These are phyloP conservation scores for Eurotiales sp. DNA, from an alignment of 2,329 filamentous ascomycete species.

Conservation along the genomic window DNA sequence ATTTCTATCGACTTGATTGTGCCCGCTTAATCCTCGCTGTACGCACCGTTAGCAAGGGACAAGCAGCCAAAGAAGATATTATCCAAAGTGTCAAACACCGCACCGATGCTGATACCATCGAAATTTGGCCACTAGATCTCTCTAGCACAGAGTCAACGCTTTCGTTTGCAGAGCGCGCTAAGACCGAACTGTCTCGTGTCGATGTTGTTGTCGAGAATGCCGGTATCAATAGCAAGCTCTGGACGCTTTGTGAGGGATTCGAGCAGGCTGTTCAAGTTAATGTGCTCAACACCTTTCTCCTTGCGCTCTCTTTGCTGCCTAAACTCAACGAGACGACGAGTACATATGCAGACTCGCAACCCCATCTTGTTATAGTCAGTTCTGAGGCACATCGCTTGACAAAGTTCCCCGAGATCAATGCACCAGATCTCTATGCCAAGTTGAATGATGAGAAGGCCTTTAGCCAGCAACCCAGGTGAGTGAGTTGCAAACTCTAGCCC, in stretches of 20 bases:
- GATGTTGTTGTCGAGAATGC: conserved; percentile 5
- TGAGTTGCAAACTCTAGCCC: background rate
- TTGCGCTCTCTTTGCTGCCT: conserved; percentile 50
- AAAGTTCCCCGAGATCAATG: conserved; percentile 44
- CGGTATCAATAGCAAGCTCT: background rate
- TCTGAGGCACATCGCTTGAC: conserved; percentile 29
- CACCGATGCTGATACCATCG: background rate
- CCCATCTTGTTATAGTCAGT: conserved; percentile 22
- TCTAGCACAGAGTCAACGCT: background rate
- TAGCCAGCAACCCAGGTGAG: background rate
- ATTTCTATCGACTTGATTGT: conserved; percentile 38
- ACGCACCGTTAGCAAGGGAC: conserved; percentile 42
- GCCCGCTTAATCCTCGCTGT: conserved; percentile 47
- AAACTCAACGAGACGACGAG: conserved; percentile 45
- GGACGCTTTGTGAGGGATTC: conserved; percentile 36
- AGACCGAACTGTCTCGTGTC: background rate
- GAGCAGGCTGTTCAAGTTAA: conserved; percentile 53
- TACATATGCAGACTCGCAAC: conserved; percentile 26
- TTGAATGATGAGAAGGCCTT: conserved; percentile 22
- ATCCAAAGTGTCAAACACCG: background rate
- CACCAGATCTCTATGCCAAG: conserved; percentile 35
- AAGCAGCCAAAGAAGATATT: conserved; percentile 29
- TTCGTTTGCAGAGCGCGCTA: background rate
- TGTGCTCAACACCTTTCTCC: conserved; percentile 50
- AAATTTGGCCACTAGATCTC: conserved; percentile 6